Percentiles rank a stretch among this genome's conserved stretches.
Conservation (phyloP, 73 alveolate genomes). For the Paramecium bursaria region DNA sequence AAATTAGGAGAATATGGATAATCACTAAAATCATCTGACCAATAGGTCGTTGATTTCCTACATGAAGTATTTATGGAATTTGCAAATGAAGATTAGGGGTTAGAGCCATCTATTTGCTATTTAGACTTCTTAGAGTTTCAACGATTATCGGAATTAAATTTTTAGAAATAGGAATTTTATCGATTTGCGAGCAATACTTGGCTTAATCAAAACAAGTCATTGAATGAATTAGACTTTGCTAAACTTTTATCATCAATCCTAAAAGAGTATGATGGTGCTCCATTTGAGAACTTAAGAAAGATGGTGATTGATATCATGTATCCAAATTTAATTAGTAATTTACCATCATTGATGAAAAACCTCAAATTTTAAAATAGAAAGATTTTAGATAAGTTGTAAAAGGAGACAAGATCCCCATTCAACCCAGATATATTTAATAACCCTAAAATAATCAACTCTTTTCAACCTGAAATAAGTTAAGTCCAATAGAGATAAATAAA, state of each 20-base stretch:
- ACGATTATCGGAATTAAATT: slow-evolving; percentile 11
- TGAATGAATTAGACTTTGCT: slow-evolving; percentile 27
- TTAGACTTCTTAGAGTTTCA: slow-evolving; percentile 25
- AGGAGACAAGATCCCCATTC: too few relatives aligned
- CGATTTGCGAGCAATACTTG: neutral
- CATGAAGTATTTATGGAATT: slow-evolving; percentile 61
- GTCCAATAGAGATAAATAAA: too few relatives aligned
- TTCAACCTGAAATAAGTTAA: too few relatives aligned
- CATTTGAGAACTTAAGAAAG: neutral
- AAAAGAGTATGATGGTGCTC: neutral
- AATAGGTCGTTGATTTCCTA: slow-evolving; percentile 3
- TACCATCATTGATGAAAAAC: neutral
- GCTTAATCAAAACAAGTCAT: slow-evolving; percentile 8
- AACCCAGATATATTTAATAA: too few relatives aligned
- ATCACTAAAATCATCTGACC: neutral
- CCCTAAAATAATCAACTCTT: too few relatives aligned
- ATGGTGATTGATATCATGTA: neutral
- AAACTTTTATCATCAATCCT: neutral
- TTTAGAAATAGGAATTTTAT: neutral
- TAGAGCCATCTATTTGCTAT: slow-evolving; percentile 42
- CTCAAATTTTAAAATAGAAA: slow-evolving; percentile 18
- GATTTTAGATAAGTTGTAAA: neutral
- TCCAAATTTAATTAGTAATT: neutral
- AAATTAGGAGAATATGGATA: slow-evolving; percentile 18
- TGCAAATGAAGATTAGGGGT: slow-evolving; percentile 29